Evolutionary conservation across 1,284 basidiomycete genomes (phyloP).

Genomic region (Leccinum pachyderme): DNA sequence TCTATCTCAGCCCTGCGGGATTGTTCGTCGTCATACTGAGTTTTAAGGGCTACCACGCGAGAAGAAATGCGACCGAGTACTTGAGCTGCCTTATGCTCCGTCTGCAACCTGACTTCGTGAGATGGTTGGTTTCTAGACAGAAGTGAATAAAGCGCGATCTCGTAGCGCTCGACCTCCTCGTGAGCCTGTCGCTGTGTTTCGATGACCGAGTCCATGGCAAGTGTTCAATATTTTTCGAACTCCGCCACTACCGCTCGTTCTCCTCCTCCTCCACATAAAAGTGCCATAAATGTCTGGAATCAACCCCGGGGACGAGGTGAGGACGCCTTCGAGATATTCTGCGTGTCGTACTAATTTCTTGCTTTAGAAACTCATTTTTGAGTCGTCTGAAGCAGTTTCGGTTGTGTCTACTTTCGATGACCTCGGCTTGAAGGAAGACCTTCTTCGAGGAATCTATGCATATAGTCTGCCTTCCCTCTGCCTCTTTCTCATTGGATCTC

Average conservation of each 20-base stretch:
- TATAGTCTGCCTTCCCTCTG: conserved; percentile 72
- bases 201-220: conserved; percentile 83
- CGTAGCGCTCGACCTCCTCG: conserved; percentile 93
- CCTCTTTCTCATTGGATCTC: conserved; percentile 1
- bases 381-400: conserved; percentile 94
- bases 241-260: conserved; percentile 43
- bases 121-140: conserved; percentile 61
- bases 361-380: conserved; percentile 88
- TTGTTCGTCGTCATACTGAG: conserved; percentile 74
- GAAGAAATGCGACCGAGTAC: conserved; percentile 81
- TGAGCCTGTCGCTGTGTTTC: conserved; percentile 93
- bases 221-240: conserved; percentile 42
- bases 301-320: conserved; percentile 73
- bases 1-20: conserved; percentile 62
- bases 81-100: conserved; percentile 86
- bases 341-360: conserved; percentile 4
- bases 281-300: conserved; percentile 69
- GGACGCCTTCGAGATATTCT: conserved; percentile 6
- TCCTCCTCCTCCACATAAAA: conserved; percentile 28
- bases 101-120: conserved; percentile 69
- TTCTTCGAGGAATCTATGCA: conserved; percentile 96
- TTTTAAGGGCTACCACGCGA: conserved; percentile 63
- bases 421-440: conserved; percentile 92
- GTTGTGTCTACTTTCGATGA: conserved; percentile 88
- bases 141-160: conserved; percentile 67